Conservation (phyloP, 164 flowering plant species). For the Nelumbo lutea region DNA sequence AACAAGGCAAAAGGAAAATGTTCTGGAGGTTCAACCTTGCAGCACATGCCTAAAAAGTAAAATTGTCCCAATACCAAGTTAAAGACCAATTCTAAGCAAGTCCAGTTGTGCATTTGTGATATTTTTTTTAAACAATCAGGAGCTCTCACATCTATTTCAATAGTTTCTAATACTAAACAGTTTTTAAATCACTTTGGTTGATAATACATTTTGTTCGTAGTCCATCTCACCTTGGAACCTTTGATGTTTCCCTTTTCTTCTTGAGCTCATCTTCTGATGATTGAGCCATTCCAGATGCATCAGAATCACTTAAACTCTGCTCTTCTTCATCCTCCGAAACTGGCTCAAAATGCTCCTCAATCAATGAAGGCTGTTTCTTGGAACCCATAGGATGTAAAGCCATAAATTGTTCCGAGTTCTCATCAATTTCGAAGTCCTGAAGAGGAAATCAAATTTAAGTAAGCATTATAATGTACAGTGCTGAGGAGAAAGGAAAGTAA, state of each 20-base stretch:
- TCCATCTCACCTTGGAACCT: slow-evolving; percentile 53
- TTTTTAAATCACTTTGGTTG: too few species aligned
- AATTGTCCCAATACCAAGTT: too few species aligned
- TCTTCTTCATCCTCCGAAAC: slow-evolving; percentile 49
- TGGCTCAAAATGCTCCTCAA: slow-evolving; percentile 88
- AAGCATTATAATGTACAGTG: not conserved
- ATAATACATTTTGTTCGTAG: too few species aligned
- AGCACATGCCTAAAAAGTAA: too few species aligned
- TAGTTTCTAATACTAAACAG: too few species aligned
- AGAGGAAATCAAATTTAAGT: slow-evolving; percentile 1
- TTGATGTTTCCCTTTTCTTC: slow-evolving; percentile 27
- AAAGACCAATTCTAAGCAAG: too few species aligned
- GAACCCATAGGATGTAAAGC: slow-evolving; percentile 65
- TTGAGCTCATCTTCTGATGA: slow-evolving; percentile 50
- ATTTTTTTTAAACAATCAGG: too few species aligned
- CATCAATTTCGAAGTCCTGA: slow-evolving; percentile 80
- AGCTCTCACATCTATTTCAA: too few species aligned
- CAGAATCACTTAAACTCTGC: slow-evolving; percentile 44
- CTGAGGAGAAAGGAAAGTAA: not conserved
- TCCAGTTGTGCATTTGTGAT: too few species aligned
- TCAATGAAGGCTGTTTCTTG: slow-evolving; percentile 50
- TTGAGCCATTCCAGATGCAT: slow-evolving; percentile 31
- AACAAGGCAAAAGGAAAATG: too few species aligned
- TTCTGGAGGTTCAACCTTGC: too few species aligned
- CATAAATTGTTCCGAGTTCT: slow-evolving; percentile 54